Evolutionary conservation across 2,329 filamentous ascomycete species (phyloP), one percentile per base, ranked within the genome.

Genomic region (Diaporthe ilicicola): DNA sequence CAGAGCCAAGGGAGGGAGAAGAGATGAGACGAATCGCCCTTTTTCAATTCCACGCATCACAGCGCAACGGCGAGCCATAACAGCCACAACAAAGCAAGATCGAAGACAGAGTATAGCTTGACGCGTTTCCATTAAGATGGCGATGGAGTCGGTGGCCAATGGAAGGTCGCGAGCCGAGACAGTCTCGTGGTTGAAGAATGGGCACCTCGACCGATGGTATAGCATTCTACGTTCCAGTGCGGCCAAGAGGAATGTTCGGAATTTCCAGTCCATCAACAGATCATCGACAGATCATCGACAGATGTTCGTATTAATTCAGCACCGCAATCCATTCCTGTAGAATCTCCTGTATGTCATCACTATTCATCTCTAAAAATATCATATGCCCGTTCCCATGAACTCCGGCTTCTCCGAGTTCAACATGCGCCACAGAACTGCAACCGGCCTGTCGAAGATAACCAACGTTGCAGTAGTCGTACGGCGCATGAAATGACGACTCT

Each of bases 331-430:
- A 64, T 50, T 64, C 59, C 59, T 64, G 29, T 12, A 64, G 17
- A 19, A 64, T 24, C 19, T 32, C 29, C 56, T 64, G 42, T 42
- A 85, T 82, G 53, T 79, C 73, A 70, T 82, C 76, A 67, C 82
- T 86, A 74, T 87, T 87, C 78, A 80, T 82, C 78, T 86, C 84
- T 78, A 86, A 76, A 71, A 86, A 85, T 69, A 84, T 80, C 81
- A 86, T 81, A 76, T 86, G 84, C 0, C 82, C 83, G 70, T 86
- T 86, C 9, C 84, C 85, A 46, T 77, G 73, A 44, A 86, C 80
- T 4, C 82, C 82, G 8, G 75, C 74, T 37, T 83, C 77, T 7
- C 70, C 78, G 27, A 86, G 78, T 51, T 72, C 24, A 74, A 73
- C 29, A 32, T 50, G 34, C 37, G 50, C 44, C 59, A 64, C 34